These are phyloP conservation scores for Cladorrhinum samala DNA, from an alignment of 495 filamentous ascomycete genomes.

Conservation along the genomic window DNA sequence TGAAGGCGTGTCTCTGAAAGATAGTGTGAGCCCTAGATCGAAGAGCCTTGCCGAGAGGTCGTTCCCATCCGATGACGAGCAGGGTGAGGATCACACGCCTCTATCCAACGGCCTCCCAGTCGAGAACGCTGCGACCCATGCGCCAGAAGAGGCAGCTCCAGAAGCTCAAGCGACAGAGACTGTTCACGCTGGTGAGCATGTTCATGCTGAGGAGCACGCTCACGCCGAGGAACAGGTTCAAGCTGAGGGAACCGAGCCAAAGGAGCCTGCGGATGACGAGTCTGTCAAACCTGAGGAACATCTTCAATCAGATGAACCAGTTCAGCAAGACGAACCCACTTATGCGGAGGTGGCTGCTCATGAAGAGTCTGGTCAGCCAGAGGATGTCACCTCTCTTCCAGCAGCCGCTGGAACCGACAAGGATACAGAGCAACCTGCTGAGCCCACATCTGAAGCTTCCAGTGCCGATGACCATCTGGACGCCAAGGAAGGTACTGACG, in stretches of 20 bases:
- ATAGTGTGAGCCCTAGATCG: conserved; percentile 6
- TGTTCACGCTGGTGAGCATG: no score
- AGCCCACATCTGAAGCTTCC: no score
- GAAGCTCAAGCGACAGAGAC: no score
- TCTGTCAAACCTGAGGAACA: conserved; percentile 1
- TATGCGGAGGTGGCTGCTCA: no score
- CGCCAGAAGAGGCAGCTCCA: no score
- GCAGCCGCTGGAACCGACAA: no score
- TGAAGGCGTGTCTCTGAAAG: conserved; percentile 25
- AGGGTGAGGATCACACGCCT: not conserved
- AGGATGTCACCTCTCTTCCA: no score
- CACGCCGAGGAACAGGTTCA: not conserved
- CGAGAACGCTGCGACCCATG: not conserved
- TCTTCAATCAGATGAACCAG: not conserved
- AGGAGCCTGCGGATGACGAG: not conserved
- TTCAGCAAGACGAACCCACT: no score
- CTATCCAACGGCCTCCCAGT: not conserved
- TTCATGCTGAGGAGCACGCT: not conserved
- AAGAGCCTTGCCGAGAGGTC: not conserved
- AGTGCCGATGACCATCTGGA: no score
- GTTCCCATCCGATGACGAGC: conserved; percentile 5
- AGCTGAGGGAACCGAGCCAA: not conserved
- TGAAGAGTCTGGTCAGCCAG: no score
- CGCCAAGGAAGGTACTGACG: no score
- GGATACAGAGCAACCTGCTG: no score